Conservation (phyloP, 2,329 filamentous ascomycete species). For the Cercospora nicotianae region DNA sequence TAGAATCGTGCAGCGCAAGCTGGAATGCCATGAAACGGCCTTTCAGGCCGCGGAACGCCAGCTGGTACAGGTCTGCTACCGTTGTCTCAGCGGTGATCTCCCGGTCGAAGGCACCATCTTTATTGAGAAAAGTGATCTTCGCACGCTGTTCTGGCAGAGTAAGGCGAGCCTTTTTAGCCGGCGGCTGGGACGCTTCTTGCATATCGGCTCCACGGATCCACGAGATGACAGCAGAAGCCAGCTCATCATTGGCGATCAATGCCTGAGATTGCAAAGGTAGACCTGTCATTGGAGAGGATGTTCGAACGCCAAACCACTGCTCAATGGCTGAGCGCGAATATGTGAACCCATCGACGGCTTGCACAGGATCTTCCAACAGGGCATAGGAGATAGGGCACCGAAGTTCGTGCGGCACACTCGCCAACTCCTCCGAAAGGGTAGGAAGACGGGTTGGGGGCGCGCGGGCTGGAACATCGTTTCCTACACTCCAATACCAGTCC, state of each 20-base stretch:
- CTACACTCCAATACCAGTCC: slow-evolving; percentile 33
- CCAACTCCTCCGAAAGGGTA: slow-evolving; percentile 22
- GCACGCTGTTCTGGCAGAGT: neutral
- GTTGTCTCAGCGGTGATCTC: slow-evolving; percentile 9
- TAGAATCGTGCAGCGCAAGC: slow-evolving; percentile 22
- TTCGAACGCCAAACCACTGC: slow-evolving; percentile 39
- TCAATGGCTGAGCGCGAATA: slow-evolving; percentile 41
- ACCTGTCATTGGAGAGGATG: slow-evolving; percentile 38
- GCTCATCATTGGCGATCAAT: slow-evolving; percentile 27
- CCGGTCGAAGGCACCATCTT: slow-evolving; percentile 22
- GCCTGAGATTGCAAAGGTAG: slow-evolving; percentile 29
- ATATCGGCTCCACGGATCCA: slow-evolving; percentile 30
- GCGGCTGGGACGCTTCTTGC: neutral
- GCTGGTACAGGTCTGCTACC: slow-evolving; percentile 30
- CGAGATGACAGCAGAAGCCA: slow-evolving; percentile 27
- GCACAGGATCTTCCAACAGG: slow-evolving; percentile 40
- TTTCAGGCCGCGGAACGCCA: slow-evolving; percentile 35
- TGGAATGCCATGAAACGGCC: slow-evolving; percentile 33
- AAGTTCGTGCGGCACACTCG: slow-evolving; percentile 30
- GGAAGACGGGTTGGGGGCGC: slow-evolving; percentile 17
- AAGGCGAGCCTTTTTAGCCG: slow-evolving; percentile 10
- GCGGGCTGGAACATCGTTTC: slow-evolving; percentile 27
- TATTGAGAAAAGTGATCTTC: slow-evolving; percentile 23
- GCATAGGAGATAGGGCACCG: slow-evolving; percentile 39
- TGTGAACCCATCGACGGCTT: slow-evolving; percentile 36